phyloP scores from a whole-genome alignment of 768 basidiomycete species.

The Calocera viscosa region DNA sequence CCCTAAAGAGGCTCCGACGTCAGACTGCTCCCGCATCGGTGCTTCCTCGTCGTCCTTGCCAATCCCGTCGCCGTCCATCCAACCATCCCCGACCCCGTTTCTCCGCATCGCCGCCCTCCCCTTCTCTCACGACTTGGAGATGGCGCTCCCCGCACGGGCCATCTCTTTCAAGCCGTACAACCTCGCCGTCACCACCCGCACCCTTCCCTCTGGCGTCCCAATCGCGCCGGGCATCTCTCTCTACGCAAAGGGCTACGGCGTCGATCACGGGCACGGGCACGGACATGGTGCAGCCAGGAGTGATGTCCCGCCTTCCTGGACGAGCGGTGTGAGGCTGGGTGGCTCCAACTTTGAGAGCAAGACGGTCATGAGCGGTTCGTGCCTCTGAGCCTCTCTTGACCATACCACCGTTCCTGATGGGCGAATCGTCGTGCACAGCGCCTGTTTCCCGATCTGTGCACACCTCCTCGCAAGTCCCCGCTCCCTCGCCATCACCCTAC shows the following conservation, averaged over 20 bases:
- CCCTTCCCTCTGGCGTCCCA: conserved; percentile 70
- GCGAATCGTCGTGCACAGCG: conserved; percentile 40
- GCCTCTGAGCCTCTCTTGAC: background rate
- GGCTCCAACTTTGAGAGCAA: conserved; percentile 47
- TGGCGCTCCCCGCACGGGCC: conserved; percentile 8
- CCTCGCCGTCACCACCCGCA: conserved; percentile 67
- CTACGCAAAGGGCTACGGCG: conserved; percentile 48
- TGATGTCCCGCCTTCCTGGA: conserved; percentile 52
- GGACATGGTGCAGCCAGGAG: conserved; percentile 42
- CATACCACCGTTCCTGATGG: conserved; percentile 7
- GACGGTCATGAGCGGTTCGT: conserved; percentile 50
- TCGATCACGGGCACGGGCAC: conserved; percentile 43
- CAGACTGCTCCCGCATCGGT: background rate
- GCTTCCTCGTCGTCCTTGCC: conserved; percentile 8
- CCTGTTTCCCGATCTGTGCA: conserved; percentile 60
- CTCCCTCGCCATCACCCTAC: conserved; percentile 28
- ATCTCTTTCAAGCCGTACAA: conserved; percentile 48
- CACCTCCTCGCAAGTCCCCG: conserved; percentile 41
- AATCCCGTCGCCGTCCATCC: background rate
- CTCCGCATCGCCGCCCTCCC: background rate
- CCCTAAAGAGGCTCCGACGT: conserved; percentile 6
- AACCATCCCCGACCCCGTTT: background rate
- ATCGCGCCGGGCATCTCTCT: conserved; percentile 62
- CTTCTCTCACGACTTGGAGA: background rate
- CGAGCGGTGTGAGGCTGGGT: conserved; percentile 41